Evolutionary conservation across 2,329 filamentous ascomycete species (phyloP), one percentile per base, ranked within the genome.

Genomic region (Talaromyces piceae): DNA sequence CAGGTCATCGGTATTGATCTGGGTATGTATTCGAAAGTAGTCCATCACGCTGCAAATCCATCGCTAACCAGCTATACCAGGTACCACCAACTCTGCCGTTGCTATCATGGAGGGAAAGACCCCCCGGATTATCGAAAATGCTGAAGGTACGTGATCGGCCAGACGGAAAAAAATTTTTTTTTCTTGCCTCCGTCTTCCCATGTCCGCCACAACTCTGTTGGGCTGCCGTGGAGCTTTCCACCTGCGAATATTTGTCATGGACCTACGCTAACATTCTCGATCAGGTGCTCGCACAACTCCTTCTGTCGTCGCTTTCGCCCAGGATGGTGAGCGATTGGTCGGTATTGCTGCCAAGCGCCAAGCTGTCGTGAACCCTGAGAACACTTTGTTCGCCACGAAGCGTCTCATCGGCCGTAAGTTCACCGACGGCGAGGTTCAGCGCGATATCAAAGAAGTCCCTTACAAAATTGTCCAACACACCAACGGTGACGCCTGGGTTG

Each of bases 391-490:
- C 73, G 91, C 91, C 72, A 96, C 91, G 60, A 97, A 97, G 85
- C 89, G 91, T 82, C 84, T 97, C 71, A 96, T 97, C 73, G 91
- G 91, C 68, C 88, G 91, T 72, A 96, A 96, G 80, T 97, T 91
- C 80, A 89, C 82, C 71, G 91, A 97, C 64, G 70, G 78, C 59
- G 91, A 97, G 80, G 89, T 95, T 54, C 91, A 97, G 80, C 87
- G 90, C 66, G 91, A 97, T 69, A 88, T 97, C 70, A 90, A 95
- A 78, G 88, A 96, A 76, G 91, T 97, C 11, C 91, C 91, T 55
- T 97, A 95, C 83, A 96, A 95, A 83, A 96, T 97, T 62, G 86
- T 95, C 54, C 90, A 95, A 77, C 91, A 96, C 83, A 83, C 77
- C 77, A 96, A 96, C 71, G 91, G 91, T 63, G 91, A 96, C 69